These are phyloP conservation scores for Podila verticillata DNA, from an alignment of 192 early-diverging fungal genomes.

Conservation along the genomic window DNA sequence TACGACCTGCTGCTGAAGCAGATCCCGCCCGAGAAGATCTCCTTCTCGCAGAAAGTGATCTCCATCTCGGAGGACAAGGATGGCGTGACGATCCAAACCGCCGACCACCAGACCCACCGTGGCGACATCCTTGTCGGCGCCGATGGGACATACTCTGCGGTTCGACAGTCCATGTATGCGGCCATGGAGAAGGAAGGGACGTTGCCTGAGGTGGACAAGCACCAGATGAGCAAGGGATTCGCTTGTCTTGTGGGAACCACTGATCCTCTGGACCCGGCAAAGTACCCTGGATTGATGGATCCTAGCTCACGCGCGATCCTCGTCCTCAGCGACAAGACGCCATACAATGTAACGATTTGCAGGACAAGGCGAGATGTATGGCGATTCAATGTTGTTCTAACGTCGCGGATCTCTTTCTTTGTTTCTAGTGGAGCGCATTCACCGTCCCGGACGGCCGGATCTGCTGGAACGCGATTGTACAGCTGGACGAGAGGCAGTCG, in stretches of 20 bases:
- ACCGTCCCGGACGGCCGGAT: constrained; percentile 15
- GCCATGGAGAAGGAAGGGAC: neutral
- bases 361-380: neutral
- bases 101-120: constrained; percentile 5
- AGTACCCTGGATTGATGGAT: constrained; percentile 23
- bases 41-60: constrained; percentile 8
- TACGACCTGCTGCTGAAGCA: constrained; percentile 19
- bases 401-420: neutral
- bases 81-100: constrained; percentile 9
- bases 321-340: constrained; percentile 6
- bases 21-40: constrained; percentile 15
- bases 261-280: neutral
- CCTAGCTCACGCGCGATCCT: constrained; percentile 6
- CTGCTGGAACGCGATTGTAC: constrained; percentile 12
- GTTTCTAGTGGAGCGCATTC: constrained; percentile 19
- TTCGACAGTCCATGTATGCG: constrained; percentile 25
- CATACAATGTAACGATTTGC: constrained; percentile 1
- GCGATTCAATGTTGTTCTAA: neutral
- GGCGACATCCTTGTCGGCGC: constrained; percentile 30
- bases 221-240: constrained; percentile 10
- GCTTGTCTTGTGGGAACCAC: constrained; percentile 15
- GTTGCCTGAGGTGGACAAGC: constrained; percentile 7
- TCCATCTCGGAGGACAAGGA: constrained; percentile 6
- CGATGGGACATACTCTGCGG: constrained; percentile 26
- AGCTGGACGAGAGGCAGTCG: constrained; percentile 8